phyloP scores from a whole-genome alignment of 305 asterid species.

The Euphrasia arctica region DNA sequence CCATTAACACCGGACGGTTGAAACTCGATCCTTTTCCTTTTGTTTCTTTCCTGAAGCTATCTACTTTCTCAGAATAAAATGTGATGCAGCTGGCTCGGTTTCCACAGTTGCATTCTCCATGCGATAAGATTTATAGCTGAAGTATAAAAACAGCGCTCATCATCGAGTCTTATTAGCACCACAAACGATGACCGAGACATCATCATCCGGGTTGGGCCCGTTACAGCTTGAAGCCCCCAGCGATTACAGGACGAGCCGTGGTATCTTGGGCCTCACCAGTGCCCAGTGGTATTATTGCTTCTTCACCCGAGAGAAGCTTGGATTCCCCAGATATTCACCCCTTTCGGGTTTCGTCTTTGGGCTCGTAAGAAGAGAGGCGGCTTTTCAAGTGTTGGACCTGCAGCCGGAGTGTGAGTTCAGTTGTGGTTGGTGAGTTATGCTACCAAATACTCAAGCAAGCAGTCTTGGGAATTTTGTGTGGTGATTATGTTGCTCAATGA shows the following conservation, averaged over 20 bases:
- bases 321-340: slow-evolving; percentile 83
- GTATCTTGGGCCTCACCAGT: slow-evolving; percentile 37
- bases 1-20: no score
- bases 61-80: background rate
- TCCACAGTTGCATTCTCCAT: slow-evolving; percentile 56
- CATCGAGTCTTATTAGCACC: slow-evolving; percentile 75
- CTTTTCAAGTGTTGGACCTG: slow-evolving; percentile 32
- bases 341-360: slow-evolving; percentile 54
- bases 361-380: slow-evolving; percentile 53
- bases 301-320: slow-evolving; percentile 93
- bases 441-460: no score
- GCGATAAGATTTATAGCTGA: slow-evolving; percentile 85
- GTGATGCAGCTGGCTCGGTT: slow-evolving; percentile 36
- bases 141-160: slow-evolving; percentile 88
- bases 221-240: slow-evolving; percentile 73
- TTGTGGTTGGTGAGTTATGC: no score
- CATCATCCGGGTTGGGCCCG: slow-evolving; percentile 61
- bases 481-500: no score
- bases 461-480: no score
- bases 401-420: no score
- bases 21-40: background rate
- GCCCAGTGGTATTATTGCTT: slow-evolving; percentile 38
- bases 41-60: background rate
- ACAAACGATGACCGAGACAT: slow-evolving; percentile 52
- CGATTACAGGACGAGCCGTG: slow-evolving; percentile 41